phyloP scores from a whole-genome alignment of 805 yeast species.

The Candida glaebosa region DNA sequence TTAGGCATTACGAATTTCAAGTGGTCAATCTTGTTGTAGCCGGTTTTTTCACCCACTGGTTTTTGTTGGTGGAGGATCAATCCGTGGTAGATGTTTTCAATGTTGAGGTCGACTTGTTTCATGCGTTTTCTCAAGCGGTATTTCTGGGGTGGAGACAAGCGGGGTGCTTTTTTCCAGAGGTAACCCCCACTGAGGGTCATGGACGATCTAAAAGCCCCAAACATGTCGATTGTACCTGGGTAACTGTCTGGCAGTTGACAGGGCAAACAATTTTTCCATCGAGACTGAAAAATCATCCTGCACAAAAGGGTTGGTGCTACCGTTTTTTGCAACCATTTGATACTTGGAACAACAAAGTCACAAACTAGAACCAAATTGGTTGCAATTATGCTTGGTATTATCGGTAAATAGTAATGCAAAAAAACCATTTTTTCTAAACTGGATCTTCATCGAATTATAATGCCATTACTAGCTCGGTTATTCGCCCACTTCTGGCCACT shows the following conservation, averaged over 20 bases:
- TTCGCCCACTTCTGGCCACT: no score
- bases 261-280: background rate
- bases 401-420: no score
- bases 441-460: no score
- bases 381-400: no score
- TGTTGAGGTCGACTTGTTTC: constrained; percentile 74
- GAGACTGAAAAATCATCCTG: background rate
- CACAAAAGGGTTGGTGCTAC: no score
- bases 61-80: constrained; percentile 16
- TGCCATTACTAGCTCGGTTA: no score
- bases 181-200: constrained; percentile 64
- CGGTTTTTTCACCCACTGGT: constrained; percentile 29
- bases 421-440: no score
- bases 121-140: constrained; percentile 80
- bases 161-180: constrained; percentile 56
- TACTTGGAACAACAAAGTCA: no score
- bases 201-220: constrained; percentile 70
- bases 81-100: constrained; percentile 54
- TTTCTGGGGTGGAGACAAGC: constrained; percentile 74
- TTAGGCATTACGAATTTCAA: constrained; percentile 55
- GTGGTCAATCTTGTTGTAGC: constrained; percentile 34
- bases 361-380: no score
- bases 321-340: no score
- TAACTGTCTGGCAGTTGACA: background rate
- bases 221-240: constrained; percentile 35